Evolutionary conservation across 345 rosid genomes (phyloP), one percentile per base, ranked within the genome.

Genomic region (Triadica sebifera): DNA sequence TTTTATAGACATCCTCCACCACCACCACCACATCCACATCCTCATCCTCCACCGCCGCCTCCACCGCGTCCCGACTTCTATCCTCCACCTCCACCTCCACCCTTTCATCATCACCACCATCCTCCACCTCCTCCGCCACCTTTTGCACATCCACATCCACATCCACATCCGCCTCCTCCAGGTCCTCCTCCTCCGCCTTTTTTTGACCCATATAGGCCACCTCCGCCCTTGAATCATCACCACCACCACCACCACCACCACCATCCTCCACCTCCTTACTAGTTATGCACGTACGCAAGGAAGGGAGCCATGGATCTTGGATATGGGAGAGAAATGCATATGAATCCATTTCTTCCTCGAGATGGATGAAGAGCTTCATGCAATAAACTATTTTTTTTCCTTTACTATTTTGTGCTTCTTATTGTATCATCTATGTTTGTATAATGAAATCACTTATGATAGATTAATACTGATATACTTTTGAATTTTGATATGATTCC

Each of bases 241-340:
- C n/a, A n/a, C n/a, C n/a, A n/a, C n/a, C n/a, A n/a, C n/a, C n/a
- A n/a, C n/a, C n/a, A n/a, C n/a, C 64, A 55, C 22, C 83, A 50
- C 29, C 81, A 34, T 52, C 74, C 65, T 65, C 81, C 82, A 45
- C 82, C 82, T 17, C 78, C 79, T 16, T 68, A 25, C 45, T 72
- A 61, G 67, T 38, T 2, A 50, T 50, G 53, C 12, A 11, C 53
- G 10, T 4, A 50, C 7, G 53, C 12, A 50, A 50, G 17, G 53
- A 50, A 50, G 53, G 10, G 10, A 20, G 1, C 4, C 2, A 56
- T 56, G 29, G 60, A 56, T 56, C 10, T 1, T n/a, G 20, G 22
- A 8, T 52, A 6, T 4, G 5, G 45, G n/a, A n/a, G n/a, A n/a
- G n/a, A n/a, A n/a, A n/a, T n/a, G n/a, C n/a, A n/a, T n/a, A n/a